Base-by-base conservation (phyloP, 139 green algal species). In the Chlorella ohadii region DNA sequence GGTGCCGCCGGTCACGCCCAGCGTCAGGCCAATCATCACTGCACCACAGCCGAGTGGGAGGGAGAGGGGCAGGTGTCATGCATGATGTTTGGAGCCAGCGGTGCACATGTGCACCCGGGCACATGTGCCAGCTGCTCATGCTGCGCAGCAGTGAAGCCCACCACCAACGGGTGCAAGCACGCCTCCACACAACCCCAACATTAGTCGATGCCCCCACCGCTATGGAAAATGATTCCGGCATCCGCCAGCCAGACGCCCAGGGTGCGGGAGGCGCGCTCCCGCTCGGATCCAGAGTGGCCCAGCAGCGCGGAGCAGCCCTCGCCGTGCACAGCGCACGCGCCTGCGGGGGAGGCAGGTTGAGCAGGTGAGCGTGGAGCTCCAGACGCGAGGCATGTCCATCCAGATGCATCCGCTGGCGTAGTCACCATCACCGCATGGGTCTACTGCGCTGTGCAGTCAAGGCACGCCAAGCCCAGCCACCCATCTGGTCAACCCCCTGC, bases 191-290 rank as follows among this genome's bases (percentile, higher is more conserved):
- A n/a, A n/a, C n/a, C n/a, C n/a, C n/a, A n/a, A n/a, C n/a, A n/a
- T n/a, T n/a, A n/a, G n/a, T n/a, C n/a, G 44, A 4, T 41, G 72
- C 17, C 3, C 57, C 12, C 38, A 82, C 76, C 59, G 7, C n/a
- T 56, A 71, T 92, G 88, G 66, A 92, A 87, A 3, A 88, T 78
- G 63, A 92, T 85, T 34, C 86, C 86, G 1, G 83, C 66, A 56
- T 91, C 88, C 41, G 86, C 75, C n/a, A 89, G 34, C 47, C 78
- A 72, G 56, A 87, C n/a, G 5, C 65, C 75, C 15, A 78, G 67
- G n/a, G 47, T 15, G 34, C 55, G 36, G 33, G 76, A 44, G 9
- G 57, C 44, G 22, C 56, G 28, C 5, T 41, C 44, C 4, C 11
- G 11, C 15, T 59, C 51, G n/a, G n/a, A n/a, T 2, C 15, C 15